A percentile compares a stretch with the other conserved stretches of the same genome.
These are phyloP conservation scores for Raphanus raphanistrum DNA, from an alignment of 345 rosid genomes.

Conservation along the genomic window DNA sequence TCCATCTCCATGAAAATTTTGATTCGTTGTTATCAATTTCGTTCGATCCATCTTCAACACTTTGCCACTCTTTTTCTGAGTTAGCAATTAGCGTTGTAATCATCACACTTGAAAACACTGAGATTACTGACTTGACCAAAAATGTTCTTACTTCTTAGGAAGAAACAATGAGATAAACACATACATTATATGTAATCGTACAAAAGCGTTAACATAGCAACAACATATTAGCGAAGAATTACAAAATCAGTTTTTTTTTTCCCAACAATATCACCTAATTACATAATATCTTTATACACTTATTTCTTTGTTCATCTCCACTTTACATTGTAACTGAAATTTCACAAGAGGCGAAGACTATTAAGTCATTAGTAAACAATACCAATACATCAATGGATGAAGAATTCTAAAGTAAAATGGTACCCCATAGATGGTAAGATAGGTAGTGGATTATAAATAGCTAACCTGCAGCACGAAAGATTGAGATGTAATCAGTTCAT, in stretches of 20 bases:
- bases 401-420: neutral
- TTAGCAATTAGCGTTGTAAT: neutral
- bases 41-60: neutral
- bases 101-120: neutral
- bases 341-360: neutral
- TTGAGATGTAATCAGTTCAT: neutral
- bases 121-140: neutral
- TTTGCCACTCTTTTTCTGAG: neutral
- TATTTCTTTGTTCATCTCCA: neutral
- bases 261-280: conserved; percentile 1
- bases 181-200: neutral
- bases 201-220: conserved; percentile 6
- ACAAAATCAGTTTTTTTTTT: neutral
- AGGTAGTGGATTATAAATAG: neutral
- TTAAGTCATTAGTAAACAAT: neutral
- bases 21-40: neutral
- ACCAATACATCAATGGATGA: neutral
- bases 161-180: neutral
- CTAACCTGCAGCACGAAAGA: neutral
- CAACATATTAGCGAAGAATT: conserved; percentile 4
- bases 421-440: neutral
- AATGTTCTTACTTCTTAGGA: too few species aligned
- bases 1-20: neutral
- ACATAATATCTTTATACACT: conserved; percentile 11
- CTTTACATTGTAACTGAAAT: conserved; percentile 23